Conservation (phyloP, 371 early-diverging fungal genomes). For the Lichtheimia ornata region DNA sequence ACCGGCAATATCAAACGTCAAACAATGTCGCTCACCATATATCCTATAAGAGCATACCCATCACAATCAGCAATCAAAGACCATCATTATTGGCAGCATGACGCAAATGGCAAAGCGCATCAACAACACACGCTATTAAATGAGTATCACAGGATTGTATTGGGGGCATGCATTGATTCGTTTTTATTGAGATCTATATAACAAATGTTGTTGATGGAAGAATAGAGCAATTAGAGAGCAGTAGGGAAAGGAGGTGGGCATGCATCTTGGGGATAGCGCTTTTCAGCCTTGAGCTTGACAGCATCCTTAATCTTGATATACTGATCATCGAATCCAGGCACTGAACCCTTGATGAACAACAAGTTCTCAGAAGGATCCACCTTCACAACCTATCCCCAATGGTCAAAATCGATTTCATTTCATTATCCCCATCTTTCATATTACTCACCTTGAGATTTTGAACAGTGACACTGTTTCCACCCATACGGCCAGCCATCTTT, state of each 20-base stretch:
- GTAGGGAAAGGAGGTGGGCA: slow-evolving; percentile 80
- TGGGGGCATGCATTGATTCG: no score
- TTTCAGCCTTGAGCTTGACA: slow-evolving; percentile 72
- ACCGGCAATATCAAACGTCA: no score
- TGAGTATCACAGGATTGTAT: no score
- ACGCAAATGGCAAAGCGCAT: no score
- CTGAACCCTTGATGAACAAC: slow-evolving; percentile 88
- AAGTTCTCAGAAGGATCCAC: slow-evolving; percentile 85
- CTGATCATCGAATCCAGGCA: slow-evolving; percentile 89
- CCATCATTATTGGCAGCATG: no score
- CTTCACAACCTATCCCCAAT: slow-evolving; percentile 68
- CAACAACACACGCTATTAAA: no score
- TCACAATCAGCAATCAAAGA: no score
- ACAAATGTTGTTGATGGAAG: not conserved
- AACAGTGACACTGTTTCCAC: slow-evolving; percentile 81
- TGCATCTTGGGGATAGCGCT: slow-evolving; percentile 68
- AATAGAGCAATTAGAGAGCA: slow-evolving; percentile 34
- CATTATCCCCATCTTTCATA: not conserved
- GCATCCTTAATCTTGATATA: slow-evolving; percentile 88
- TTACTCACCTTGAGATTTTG: slow-evolving; percentile 73
- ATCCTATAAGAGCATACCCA: no score
- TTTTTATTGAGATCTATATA: no score
- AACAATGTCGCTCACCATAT: no score
- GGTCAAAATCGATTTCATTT: not conserved
- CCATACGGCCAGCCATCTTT: slow-evolving; percentile 98